Evolutionary conservation across 495 filamentous ascomycete genomes (phyloP), one percentile per base, ranked within the genome.

Genomic region (Pseudotulostoma volvatum): DNA sequence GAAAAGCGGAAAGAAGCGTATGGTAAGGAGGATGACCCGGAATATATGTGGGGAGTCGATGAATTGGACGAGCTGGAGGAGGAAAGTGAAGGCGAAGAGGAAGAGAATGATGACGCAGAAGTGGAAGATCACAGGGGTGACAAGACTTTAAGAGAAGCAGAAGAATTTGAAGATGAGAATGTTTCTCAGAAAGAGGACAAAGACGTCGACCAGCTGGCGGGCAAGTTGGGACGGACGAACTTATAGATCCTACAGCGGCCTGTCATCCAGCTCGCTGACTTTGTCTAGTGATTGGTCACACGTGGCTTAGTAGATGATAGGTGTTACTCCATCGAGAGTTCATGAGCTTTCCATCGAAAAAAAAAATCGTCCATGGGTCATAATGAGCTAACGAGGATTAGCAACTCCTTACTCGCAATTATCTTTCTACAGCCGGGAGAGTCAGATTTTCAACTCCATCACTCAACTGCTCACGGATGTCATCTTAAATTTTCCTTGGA

Each of bases 41-140:
- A 75, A 39, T 76, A 81, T 38, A 64, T 73, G 18, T 92, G 84
- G 85, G 85, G 85, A 25, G 44, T 92, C 18, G 85, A 93, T 55
- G 81, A 81, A 49, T 66, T 93, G 35, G 79, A 79, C 50, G 84
- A 90, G 47, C 68, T 90, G 4, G 83, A 87, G 50, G 77, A 81
- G 34, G 73, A 74, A n/a, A 59, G 55, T 32, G 69, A 78, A 1
- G 71, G 80, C 4, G 80, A 84, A 15, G 79, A 81, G 18, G 76
- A 75, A 18, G 76, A 77, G 2, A 75, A 76, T 18, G 77, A 80
- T 28, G 76, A 80, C 18, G 81, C 80, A 40, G 76, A 77, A 31
- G 61, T 68, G 31, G 71, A 70, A 7, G 74, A 80, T 8, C 76
- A 77, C 33, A 73, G 74, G 9, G 69, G 80, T 47, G 72, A 79